These are phyloP conservation scores for Larix kaempferi DNA, from an alignment of 75 land plant genomes.

Conservation along the genomic window DNA sequence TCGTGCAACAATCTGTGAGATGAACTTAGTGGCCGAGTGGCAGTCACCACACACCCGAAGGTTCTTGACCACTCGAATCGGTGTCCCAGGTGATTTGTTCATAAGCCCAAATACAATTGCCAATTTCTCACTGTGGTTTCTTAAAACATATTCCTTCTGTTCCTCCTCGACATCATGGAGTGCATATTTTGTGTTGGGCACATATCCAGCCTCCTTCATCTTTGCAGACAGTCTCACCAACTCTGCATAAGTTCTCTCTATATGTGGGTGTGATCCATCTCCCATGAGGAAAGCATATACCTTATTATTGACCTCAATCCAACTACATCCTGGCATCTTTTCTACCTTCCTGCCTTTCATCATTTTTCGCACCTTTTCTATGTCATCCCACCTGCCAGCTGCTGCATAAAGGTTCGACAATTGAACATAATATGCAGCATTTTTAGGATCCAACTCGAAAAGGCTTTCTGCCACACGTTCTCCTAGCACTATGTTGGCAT, in stretches of 20 bases:
- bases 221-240: background rate
- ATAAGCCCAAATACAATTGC: background rate
- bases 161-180: background rate
- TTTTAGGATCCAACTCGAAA: conserved; percentile 24
- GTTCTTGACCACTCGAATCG: conserved; percentile 22
- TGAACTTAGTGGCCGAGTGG: no score
- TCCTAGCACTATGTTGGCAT: conserved; percentile 33
- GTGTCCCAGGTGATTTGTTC: background rate
- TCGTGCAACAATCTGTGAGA: no score
- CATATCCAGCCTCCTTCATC: conserved; percentile 1
- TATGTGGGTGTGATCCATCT: conserved; percentile 4
- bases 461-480: conserved; percentile 16
- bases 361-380: conserved; percentile 17
- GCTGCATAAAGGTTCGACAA: conserved; percentile 24
- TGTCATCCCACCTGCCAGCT: conserved; percentile 21
- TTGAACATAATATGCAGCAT: conserved; percentile 31
- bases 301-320: conserved; percentile 19
- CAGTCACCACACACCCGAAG: conserved; percentile 11
- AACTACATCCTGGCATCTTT: conserved; percentile 35
- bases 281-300: conserved; percentile 19
- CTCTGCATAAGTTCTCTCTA: background rate
- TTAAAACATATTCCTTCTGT: background rate
- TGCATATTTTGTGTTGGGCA: background rate
- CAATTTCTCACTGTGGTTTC: conserved; percentile 5
- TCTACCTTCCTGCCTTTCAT: conserved; percentile 30